Base-by-base conservation (phyloP, 208 protist species). In the Leishmania martiniquensis region DNA sequence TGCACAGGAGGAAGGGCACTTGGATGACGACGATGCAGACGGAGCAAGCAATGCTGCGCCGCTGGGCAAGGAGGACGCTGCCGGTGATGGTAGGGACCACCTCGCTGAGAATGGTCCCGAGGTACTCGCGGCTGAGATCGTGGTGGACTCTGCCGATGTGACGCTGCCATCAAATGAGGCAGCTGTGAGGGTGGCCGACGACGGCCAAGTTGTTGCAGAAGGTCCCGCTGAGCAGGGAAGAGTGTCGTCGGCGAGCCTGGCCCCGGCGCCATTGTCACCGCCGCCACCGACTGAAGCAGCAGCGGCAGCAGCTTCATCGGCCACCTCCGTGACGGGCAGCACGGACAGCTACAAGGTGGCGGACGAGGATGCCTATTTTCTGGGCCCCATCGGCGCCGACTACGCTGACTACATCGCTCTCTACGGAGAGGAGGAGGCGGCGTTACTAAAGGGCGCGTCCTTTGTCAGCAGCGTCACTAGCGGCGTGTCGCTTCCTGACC, bases 391-490 rank as follows among this genome's bases (percentile, higher is more conserved):
- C 29, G 85, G 86, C 75, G 72, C 80, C 5, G 79, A 83, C 32
- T 4, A n/a, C n/a, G n/a, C 15, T 25, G 84, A 87, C 60, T 85
- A 84, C 78, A 65, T 55, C 4, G 76, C 74, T 1, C 55, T 77
- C 57, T 80, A 80, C 76, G 83, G 78, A 49, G 75, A 72, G 47
- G 86, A 80, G 37, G 76, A 79, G 15, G 32, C 15, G 52, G 32
- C 68, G 62, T 80, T 88, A 51, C 67, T 84, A 32, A 51, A 74
- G 29, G 85, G 81, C 57, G 70, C 73, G 15, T 86, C 79, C 49
- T 89, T 91, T 73, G 69, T 75, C 0, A 88, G 80, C 75, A 80
- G 71, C 72, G 77, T 87, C 17, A 87, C 85, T 55, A 87, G 80
- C 57, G 82, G 80, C 10, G 55, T 87, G 34, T 83, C 78, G 3